These are phyloP conservation scores for Aspergillus sp. DNA, from an alignment of 2,329 filamentous ascomycete species.

Conservation along the genomic window DNA sequence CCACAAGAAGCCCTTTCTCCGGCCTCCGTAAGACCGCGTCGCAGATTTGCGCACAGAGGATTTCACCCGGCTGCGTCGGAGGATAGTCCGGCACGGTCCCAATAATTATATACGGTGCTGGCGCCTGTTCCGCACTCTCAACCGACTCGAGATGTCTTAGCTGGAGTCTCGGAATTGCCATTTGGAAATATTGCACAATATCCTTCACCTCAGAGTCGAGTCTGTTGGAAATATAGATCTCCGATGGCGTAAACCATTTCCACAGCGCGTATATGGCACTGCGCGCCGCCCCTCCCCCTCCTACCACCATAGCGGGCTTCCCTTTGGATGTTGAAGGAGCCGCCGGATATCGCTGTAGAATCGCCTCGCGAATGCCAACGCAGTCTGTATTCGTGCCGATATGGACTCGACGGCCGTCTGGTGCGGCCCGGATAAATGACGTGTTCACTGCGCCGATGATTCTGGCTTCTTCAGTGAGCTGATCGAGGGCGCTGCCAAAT, in stretches of 20 bases:
- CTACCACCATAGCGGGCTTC: background rate
- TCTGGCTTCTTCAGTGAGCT: background rate
- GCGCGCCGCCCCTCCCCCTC: background rate
- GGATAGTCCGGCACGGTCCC: background rate
- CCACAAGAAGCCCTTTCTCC: background rate
- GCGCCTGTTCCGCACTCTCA: background rate
- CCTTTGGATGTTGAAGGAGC: background rate
- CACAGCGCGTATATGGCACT: background rate
- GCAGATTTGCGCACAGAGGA: background rate
- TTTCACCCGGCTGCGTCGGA: background rate
- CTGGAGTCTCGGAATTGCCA: background rate
- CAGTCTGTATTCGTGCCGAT: background rate
- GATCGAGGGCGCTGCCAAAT: background rate
- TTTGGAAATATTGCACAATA: background rate
- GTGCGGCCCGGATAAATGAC: background rate
- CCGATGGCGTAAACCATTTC: background rate
- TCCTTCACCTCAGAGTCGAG: background rate
- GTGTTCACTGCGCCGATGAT: background rate
- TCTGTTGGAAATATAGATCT: background rate
- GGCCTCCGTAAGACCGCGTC: background rate
- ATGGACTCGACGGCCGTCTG: background rate
- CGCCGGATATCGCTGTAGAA: background rate
- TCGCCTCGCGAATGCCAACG: background rate
- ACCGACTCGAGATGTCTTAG: background rate
- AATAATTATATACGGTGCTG: background rate